Evolutionary conservation across 1,284 basidiomycete species (phyloP), one percentile per base, ranked within the genome.

Genomic region (Vanrija humicola): DNA sequence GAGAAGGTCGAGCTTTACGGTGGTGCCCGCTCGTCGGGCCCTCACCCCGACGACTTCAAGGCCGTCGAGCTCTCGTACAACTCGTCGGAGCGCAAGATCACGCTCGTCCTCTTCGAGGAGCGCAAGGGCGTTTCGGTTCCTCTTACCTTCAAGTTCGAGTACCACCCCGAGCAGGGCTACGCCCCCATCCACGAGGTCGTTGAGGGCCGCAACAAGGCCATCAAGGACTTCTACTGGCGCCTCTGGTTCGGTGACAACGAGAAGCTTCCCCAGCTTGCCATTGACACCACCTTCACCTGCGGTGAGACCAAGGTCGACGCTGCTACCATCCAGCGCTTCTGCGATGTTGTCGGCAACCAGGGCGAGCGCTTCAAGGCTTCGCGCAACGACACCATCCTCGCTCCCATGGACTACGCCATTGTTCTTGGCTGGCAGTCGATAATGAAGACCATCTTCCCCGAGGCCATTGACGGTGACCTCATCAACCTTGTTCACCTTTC

Each of bases 391-490:
- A 81, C 79, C 29, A 83, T 90, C 38, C 84, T 87, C 68, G 90
- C 91, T 0, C 95, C 95, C 0, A 96, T 98, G 91, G 96, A 98
- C 80, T 98, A 96, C 71, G 92, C 93, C 53, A 98, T 98, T 70
- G 94, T 98, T 56, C 88, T 93, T 47, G 93, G 94, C 44, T 98
- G 95, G 94, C 86, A 92, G 85, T 89, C 92, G 9, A 96, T 96
- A 76, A 97, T 97, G 87, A 90, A 89, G 75, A 86, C 92, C 2
- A 93, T 97, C 76, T 98, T 96, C 85, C 94, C 94, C n/a, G 72
- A 82, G 19, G 78, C 84, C 9, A 90, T 97, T 67, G 88, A 96
- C 63, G 94, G 93, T 0, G 94, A 98, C 74, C 78, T 98, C 28
- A 82, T 98, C 66, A 93, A 92, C 76, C 86, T 98, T 26, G 95